phyloP scores from a whole-genome alignment of 1,284 basidiomycete genomes.

The Papiliotrema laurentii region DNA sequence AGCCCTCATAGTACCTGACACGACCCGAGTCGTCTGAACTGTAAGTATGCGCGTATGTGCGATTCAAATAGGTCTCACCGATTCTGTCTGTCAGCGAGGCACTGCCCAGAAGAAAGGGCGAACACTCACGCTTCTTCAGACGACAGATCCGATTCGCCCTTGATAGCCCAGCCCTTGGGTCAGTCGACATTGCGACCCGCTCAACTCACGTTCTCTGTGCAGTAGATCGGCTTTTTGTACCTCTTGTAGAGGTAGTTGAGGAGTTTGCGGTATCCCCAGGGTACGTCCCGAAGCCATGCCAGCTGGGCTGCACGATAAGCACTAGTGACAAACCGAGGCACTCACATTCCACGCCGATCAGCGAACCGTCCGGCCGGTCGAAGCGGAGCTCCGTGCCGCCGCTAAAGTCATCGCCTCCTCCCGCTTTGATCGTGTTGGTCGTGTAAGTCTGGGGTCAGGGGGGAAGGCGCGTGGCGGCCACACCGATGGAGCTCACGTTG shows the following conservation, averaged over 20 bases:
- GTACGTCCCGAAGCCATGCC: constrained; percentile 40
- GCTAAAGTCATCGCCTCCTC: constrained; percentile 55
- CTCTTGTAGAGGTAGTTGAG: constrained; percentile 65
- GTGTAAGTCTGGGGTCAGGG: constrained; percentile 60
- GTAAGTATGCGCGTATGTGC: constrained; percentile 2
- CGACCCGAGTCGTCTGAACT: constrained; percentile 58
- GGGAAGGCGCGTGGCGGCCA: not conserved
- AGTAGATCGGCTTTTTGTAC: constrained; percentile 63
- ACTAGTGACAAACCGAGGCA: not conserved
- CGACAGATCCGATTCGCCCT: constrained; percentile 58
- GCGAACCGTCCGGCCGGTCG: constrained; percentile 53
- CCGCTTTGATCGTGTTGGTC: constrained; percentile 58
- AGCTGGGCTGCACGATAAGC: constrained; percentile 5
- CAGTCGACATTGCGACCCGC: constrained; percentile 1
- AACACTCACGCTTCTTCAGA: constrained; percentile 54
- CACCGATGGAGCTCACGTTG: constrained; percentile 10
- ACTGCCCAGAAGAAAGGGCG: not conserved
- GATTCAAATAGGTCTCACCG: not conserved
- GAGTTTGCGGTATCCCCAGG: constrained; percentile 50
- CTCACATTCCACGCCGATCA: constrained; percentile 63
- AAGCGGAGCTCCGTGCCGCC: constrained; percentile 52
- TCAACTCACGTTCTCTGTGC: constrained; percentile 27
- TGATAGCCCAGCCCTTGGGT: constrained; percentile 59
- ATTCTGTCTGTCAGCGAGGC: not conserved
- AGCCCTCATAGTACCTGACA: constrained; percentile 64